Evolutionary conservation across 2,329 filamentous ascomycete genomes (phyloP), one percentile per base, ranked within the genome.

Genomic region (Fusarium sp.): DNA sequence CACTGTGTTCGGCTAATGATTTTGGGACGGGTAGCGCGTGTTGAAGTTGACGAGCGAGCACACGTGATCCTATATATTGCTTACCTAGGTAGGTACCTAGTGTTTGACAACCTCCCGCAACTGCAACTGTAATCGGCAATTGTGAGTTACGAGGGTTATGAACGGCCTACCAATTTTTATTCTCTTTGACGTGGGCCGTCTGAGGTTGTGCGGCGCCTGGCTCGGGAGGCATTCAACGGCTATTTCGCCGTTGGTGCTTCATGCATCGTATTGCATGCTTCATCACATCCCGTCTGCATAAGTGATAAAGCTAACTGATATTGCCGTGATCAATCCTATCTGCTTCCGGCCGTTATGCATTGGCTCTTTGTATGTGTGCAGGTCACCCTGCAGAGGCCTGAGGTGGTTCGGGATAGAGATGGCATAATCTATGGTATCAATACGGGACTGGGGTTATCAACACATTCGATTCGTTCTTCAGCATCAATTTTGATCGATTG

Each of bases 241-340:
- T 42, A 46, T 54, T 48, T 56, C 45, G 51, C 40, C 39, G 47
- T 62, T 55, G 32, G 58, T 28, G n/a, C 51, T 45, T 46, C 28
- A 45, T 42, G 47, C 36, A 57, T 49, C 30, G 40, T 28, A 45
- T 49, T 15, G 52, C 40, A 50, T 30, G 23, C 45, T 39, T 36
- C 40, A 60, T 68, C 55, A 30, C 32, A 47, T 65, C 56, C 61
- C 65, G 61, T 24, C 42, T 40, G 23, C 39, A 56, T 23, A 34
- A 44, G 30, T 17, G 20, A 23, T 23, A 36, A 28, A 23, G 7
- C 21, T 26, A 34, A 28, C 17, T 19, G 38, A 14, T 23, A 17
- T 48, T n/a, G 3, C 21, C 28, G 26, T 47, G 32, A 4, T 34
- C 36, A 56, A 51, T 30, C 17, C 30, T 56, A 17, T n/a, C 19